Evolutionary conservation across 257 asterid species (phyloP).

Genomic region (Petrea volubilis): DNA sequence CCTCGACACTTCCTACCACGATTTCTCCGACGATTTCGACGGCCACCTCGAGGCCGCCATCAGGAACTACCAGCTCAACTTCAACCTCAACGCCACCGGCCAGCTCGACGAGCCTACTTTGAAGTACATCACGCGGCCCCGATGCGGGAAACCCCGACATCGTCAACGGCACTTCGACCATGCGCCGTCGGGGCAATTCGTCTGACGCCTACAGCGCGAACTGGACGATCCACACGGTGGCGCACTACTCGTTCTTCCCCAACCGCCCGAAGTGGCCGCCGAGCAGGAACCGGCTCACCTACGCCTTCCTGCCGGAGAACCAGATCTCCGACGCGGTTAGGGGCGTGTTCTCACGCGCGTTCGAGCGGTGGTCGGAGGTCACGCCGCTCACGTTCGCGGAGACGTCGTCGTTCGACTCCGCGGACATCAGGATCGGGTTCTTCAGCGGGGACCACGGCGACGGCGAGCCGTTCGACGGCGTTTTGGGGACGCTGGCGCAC

Average conservation of each 20-base stretch:
- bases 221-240: constrained; percentile 46
- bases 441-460: constrained; percentile 81
- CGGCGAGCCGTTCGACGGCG: constrained; percentile 90
- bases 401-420: constrained; percentile 37
- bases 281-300: constrained; percentile 39
- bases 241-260: constrained; percentile 73
- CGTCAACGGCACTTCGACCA: constrained; percentile 59
- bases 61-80: constrained; percentile 64
- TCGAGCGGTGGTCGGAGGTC: constrained; percentile 88
- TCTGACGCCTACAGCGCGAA: constrained; percentile 17
- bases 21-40: constrained; percentile 72
- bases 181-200: constrained; percentile 44
- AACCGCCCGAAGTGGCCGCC: constrained; percentile 75
- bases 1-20: constrained; percentile 33
- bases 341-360: constrained; percentile 60
- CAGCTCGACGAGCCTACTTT: constrained; percentile 53
- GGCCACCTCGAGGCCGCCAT: constrained; percentile 54
- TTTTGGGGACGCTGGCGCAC: constrained; percentile 81
- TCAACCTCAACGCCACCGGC: constrained; percentile 71
- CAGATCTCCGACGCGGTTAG: constrained; percentile 33
- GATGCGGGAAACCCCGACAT: constrained; percentile 84
- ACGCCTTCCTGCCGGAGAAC: constrained; percentile 60
- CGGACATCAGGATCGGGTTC: constrained; percentile 67
- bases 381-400: constrained; percentile 59
- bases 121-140: constrained; percentile 50